phyloP scores from a whole-genome alignment of 1,284 basidiomycete species.

The Mycena sp. region DNA sequence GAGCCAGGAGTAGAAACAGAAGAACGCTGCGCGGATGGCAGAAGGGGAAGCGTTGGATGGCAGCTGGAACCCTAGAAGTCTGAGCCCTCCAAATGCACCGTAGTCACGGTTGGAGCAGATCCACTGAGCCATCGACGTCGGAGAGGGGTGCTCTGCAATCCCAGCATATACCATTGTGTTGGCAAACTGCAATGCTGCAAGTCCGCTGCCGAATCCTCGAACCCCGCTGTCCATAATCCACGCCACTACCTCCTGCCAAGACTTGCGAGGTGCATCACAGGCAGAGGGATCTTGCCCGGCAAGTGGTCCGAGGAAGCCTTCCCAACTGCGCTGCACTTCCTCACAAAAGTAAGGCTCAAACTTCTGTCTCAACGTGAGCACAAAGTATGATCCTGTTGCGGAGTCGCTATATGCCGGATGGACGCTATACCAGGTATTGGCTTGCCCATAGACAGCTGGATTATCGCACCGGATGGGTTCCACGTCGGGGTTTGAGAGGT shows the following conservation, averaged over 20 bases:
- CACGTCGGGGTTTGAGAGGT: no score
- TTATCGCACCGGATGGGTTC: neutral
- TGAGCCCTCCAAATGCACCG: slow-evolving; percentile 19
- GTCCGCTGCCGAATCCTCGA: slow-evolving; percentile 27
- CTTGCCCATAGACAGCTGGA: neutral
- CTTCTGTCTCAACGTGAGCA: neutral
- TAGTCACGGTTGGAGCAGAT: slow-evolving; percentile 10
- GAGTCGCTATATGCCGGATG: neutral
- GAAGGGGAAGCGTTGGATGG: neutral
- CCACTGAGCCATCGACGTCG: slow-evolving; percentile 22
- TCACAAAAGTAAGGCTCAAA: neutral
- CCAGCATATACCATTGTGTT: slow-evolving; percentile 24
- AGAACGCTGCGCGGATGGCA: slow-evolving; percentile 22
- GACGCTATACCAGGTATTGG: neutral
- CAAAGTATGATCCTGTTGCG: neutral
- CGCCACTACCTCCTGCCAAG: slow-evolving; percentile 8
- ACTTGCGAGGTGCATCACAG: neutral
- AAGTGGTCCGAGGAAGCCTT: neutral
- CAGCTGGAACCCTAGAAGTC: slow-evolving; percentile 4
- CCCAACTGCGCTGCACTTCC: slow-evolving; percentile 4
- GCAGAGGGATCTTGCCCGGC: slow-evolving; percentile 6
- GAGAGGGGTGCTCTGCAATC: neutral
- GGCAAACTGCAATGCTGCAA: slow-evolving; percentile 32
- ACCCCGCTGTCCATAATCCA: slow-evolving; percentile 12
- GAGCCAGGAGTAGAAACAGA: slow-evolving; percentile 24